Percentiles rank a stretch among this genome's conserved stretches.
Conservation (phyloP, 106 monocot genomes). For the Apostasia shenzhenica region DNA sequence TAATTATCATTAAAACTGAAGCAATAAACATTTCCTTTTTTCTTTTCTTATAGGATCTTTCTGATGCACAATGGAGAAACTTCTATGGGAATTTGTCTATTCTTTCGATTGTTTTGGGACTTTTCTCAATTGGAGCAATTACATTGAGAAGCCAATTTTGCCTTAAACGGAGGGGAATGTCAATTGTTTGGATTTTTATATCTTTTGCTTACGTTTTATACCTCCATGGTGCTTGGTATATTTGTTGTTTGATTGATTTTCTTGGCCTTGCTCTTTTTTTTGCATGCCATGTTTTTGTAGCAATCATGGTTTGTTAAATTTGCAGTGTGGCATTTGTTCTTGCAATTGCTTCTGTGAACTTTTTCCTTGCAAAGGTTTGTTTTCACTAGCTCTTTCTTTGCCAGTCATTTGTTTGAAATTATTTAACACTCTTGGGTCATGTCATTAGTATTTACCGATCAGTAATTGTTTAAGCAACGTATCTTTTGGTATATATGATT, state of each 20-base stretch:
- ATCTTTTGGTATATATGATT: too few species aligned
- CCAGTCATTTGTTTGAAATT: background rate
- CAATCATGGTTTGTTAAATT: slow-evolving; percentile 10
- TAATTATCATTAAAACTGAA: too few species aligned
- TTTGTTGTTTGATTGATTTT: slow-evolving; percentile 4
- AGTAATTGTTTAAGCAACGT: too few species aligned
- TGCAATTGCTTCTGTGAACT: slow-evolving; percentile 60
- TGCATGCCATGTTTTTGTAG: slow-evolving; percentile 7
- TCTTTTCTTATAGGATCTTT: slow-evolving; percentile 52
- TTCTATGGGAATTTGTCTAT: slow-evolving; percentile 80
- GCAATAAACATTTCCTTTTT: background rate
- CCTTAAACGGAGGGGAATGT: slow-evolving; percentile 62
- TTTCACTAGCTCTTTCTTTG: slow-evolving; percentile 1
- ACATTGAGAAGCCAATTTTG: slow-evolving; percentile 28
- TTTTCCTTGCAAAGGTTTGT: slow-evolving; percentile 76
- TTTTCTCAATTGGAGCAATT: slow-evolving; percentile 52
- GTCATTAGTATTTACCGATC: too few species aligned
- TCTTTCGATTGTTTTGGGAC: slow-evolving; percentile 65
- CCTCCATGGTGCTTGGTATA: slow-evolving; percentile 95
- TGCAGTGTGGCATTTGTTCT: slow-evolving; percentile 79
- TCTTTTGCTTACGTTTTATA: slow-evolving; percentile 74
- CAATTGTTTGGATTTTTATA: slow-evolving; percentile 61
- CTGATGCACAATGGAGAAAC: slow-evolving; percentile 96
- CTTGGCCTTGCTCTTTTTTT: slow-evolving; percentile 4
- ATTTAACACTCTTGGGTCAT: background rate